phyloP scores from a whole-genome alignment of 2,329 filamentous ascomycete species.

The Sporothrix humicola region DNA sequence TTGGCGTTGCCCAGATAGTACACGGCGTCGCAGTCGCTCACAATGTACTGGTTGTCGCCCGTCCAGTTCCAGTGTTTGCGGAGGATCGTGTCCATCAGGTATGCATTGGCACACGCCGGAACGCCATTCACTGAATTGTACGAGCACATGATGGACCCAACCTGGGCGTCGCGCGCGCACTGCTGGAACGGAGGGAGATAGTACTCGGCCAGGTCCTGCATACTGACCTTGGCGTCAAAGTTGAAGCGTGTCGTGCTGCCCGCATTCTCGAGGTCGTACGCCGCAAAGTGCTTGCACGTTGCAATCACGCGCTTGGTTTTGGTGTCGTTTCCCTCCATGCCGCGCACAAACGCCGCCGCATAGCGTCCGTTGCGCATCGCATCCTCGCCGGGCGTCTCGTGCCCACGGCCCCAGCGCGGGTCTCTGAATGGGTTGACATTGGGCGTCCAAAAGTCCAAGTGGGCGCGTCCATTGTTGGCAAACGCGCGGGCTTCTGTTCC shows the following conservation, averaged over 20 bases:
- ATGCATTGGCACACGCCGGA: conserved; percentile 65
- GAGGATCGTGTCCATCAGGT: conserved; percentile 66
- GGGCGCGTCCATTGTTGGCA: conserved; percentile 43
- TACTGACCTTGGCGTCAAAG: conserved; percentile 57
- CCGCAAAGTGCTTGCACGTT: conserved; percentile 66
- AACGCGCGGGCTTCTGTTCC: conserved; percentile 46
- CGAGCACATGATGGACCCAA: conserved; percentile 65
- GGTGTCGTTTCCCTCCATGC: conserved; percentile 39
- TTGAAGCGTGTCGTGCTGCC: conserved; percentile 43
- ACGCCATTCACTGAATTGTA: conserved; percentile 69
- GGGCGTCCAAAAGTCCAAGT: conserved; percentile 65
- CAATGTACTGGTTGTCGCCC: conserved; percentile 58
- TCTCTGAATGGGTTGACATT: conserved; percentile 70
- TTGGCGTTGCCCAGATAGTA: conserved; percentile 52
- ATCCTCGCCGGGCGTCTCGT: conserved; percentile 43
- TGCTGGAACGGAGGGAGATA: conserved; percentile 70
- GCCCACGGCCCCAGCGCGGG: conserved; percentile 64
- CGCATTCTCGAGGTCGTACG: conserved; percentile 59
- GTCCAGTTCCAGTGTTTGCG: conserved; percentile 70
- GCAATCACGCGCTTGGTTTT: conserved; percentile 39
- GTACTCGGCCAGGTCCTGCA: conserved; percentile 70
- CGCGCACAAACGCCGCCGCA: conserved; percentile 39
- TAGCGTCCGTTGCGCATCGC: conserved; percentile 38
- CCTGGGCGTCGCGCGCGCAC: conserved; percentile 63
- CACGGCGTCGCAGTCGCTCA: conserved; percentile 33